Evolutionary conservation across 306 rosid genomes (phyloP).

Genomic region (Ormosia semicastrata): DNA sequence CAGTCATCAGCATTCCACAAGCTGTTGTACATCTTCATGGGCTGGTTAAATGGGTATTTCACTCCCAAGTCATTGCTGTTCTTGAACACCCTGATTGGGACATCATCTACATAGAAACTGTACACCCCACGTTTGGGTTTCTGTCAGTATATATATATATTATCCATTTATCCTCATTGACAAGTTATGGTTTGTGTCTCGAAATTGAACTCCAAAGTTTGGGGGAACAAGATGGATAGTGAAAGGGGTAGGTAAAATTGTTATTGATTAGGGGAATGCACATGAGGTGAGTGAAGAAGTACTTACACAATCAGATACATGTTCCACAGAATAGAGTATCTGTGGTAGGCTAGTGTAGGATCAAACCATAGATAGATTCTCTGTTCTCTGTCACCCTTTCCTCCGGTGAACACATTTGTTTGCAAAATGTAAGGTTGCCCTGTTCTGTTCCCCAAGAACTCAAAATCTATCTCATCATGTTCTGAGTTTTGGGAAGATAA

Average conservation of each 20-base stretch:
- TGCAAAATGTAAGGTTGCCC: conserved; percentile 90
- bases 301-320: conserved; percentile 64
- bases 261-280: not conserved
- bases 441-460: conserved; percentile 90
- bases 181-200: not conserved
- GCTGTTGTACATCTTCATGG: conserved; percentile 91
- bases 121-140: not conserved
- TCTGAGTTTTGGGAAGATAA: conserved; percentile 77
- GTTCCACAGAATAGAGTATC: conserved; percentile 89
- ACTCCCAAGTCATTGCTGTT: conserved; percentile 69
- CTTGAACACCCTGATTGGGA: conserved; percentile 84
- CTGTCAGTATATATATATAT: not conserved
- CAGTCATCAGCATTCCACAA: conserved; percentile 95
- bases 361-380: conserved; percentile 95
- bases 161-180: not conserved
- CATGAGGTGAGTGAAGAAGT: not conserved
- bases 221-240: not conserved
- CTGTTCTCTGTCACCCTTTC: conserved; percentile 84
- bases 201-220: not conserved
- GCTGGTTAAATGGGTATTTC: conserved; percentile 86
- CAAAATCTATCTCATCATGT: conserved; percentile 94
- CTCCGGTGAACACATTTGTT: conserved; percentile 91
- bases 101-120: conserved; percentile 83
- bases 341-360: conserved; percentile 69
- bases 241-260: not conserved